Evolutionary conservation across 2,329 filamentous ascomycete genomes (phyloP).

Genomic region (Claviceps spartinae): DNA sequence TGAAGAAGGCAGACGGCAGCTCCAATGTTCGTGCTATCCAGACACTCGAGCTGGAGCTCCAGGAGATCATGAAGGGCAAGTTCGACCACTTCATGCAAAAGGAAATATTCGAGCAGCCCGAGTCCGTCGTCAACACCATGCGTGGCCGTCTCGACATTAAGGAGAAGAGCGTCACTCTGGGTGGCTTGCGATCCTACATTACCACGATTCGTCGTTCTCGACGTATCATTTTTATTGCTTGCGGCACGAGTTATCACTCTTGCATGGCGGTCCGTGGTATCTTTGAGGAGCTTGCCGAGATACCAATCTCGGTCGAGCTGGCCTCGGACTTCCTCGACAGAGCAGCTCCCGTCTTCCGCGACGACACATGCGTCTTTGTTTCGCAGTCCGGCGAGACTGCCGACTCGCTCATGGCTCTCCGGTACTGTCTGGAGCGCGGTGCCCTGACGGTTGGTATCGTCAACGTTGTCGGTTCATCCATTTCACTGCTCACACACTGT

Average conservation of each 20-base stretch:
- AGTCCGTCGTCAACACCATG: constrained; percentile 99
- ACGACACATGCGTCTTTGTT: constrained; percentile 97
- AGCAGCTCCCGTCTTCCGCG: constrained; percentile 94
- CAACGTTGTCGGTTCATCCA: constrained; percentile 96
- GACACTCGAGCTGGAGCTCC: constrained; percentile 94
- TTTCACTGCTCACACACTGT: constrained; percentile 96
- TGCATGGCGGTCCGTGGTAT: constrained; percentile 98
- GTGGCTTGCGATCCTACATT: constrained; percentile 92
- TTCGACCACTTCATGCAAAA: constrained; percentile 99
- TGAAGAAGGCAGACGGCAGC: constrained; percentile 91
- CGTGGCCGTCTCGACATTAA: constrained; percentile 88
- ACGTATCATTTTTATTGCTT: constrained; percentile 97
- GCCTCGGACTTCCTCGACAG: constrained; percentile 97
- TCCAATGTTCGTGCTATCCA: constrained; percentile 97
- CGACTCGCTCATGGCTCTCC: constrained; percentile 90
- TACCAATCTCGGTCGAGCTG: constrained; percentile 91
- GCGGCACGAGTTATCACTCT: constrained; percentile 95
- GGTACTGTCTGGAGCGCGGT: constrained; percentile 95
- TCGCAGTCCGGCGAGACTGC: constrained; percentile 98
- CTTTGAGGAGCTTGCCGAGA: constrained; percentile 96
- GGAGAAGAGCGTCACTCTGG: constrained; percentile 91
- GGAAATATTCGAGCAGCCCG: constrained; percentile 99
- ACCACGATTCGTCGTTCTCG: constrained; percentile 91
- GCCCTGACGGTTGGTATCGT: constrained; percentile 96
- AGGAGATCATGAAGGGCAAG: constrained; percentile 99